These are phyloP conservation scores for Xylaria hypoxylon DNA, from an alignment of 2,329 filamentous ascomycete genomes.

Conservation along the genomic window DNA sequence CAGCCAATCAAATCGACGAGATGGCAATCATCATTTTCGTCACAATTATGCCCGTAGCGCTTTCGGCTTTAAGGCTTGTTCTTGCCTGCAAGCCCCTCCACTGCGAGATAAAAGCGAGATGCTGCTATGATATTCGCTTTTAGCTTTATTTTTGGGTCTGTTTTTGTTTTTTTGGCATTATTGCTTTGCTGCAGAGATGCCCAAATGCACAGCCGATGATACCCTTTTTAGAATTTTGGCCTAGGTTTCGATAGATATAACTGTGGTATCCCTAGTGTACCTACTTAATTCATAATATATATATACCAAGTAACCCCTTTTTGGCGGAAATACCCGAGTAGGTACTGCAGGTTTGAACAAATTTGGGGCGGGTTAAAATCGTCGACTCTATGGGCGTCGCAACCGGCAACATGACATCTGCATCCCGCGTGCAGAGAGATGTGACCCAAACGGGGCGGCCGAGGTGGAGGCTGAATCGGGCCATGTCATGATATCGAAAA, in stretches of 20 bases:
- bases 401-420: constrained; percentile 36
- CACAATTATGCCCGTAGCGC: not conserved
- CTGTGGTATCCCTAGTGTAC: constrained; percentile 40
- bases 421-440: constrained; percentile 36
- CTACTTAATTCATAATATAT: constrained; percentile 28
- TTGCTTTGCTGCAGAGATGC: constrained; percentile 45
- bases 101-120: constrained; percentile 13
- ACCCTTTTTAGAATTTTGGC: constrained; percentile 47
- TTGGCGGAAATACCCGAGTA: constrained; percentile 18
- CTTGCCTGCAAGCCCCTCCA: not conserved
- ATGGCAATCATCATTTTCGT: not conserved
- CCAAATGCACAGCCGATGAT: constrained; percentile 50
- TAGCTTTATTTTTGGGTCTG: constrained; percentile 2
- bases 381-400: constrained; percentile 4
- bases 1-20: constrained; percentile 19
- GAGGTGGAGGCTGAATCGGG: too few species aligned
- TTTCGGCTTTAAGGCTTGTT: constrained; percentile 16
- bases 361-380: constrained; percentile 9
- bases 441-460: not conserved
- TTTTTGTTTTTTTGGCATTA: constrained; percentile 18
- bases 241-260: constrained; percentile 35
- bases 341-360: constrained; percentile 23
- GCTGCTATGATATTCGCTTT: constrained; percentile 27
- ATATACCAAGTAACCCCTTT: not conserved
- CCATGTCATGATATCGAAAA: too few species aligned